These are phyloP conservation scores for Agrocybe praecox DNA, from an alignment of 768 basidiomycete species.

Conservation along the genomic window DNA sequence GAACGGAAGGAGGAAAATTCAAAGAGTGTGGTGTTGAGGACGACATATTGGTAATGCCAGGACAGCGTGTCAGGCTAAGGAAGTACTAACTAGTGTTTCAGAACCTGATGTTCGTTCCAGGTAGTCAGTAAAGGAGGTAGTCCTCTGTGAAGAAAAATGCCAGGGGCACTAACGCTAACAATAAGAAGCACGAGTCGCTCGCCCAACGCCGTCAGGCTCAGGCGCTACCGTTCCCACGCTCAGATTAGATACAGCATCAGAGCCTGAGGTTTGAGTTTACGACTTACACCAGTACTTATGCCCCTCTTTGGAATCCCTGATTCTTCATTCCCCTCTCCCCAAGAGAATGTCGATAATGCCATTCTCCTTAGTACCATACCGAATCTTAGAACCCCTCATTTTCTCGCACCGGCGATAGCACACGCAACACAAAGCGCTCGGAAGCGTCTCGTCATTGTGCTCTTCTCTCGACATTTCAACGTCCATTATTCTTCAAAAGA, in stretches of 20 bases:
- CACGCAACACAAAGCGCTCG: slow-evolving; percentile 49
- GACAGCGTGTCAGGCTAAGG: neutral
- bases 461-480: slow-evolving; percentile 67
- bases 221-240: slow-evolving; percentile 4
- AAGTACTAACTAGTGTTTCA: slow-evolving; percentile 1
- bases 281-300: neutral
- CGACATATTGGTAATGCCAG: slow-evolving; percentile 10
- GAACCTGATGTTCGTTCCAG: slow-evolving; percentile 10
- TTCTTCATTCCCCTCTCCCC: slow-evolving; percentile 10
- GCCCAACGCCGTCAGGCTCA: neutral
- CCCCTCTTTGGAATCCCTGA: neutral
- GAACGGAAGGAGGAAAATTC: slow-evolving; percentile 23
- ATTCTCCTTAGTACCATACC: slow-evolving; percentile 61
- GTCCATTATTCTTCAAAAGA: slow-evolving; percentile 13
- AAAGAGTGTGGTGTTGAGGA: slow-evolving; percentile 26
- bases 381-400: slow-evolving; percentile 51
- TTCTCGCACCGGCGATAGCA: slow-evolving; percentile 56
- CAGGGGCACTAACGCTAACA: too few species aligned
- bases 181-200: neutral
- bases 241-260: slow-evolving; percentile 13
- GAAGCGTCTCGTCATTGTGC: slow-evolving; percentile 58
- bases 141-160: neutral
- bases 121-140: neutral
- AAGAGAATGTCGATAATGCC: slow-evolving; percentile 20
- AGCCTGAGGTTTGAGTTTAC: neutral